Conservation (phyloP, 2,329 filamentous ascomycete species). For the Pleurostoma richardsiae region DNA sequence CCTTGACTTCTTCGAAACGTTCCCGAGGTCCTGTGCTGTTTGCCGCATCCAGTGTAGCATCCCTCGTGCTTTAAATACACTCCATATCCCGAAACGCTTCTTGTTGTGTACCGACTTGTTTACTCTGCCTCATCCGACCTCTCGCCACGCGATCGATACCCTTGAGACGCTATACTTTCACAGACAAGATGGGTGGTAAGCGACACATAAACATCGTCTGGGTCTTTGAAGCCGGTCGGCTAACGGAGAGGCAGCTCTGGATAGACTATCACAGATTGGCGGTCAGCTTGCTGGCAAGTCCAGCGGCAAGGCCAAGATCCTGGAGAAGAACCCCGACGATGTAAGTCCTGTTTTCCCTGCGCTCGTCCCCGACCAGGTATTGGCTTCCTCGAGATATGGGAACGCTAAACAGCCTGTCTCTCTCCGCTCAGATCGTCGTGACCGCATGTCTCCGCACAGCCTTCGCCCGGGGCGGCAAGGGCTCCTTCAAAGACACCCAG, state of each 20-base stretch:
- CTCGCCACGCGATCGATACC: too few relatives aligned
- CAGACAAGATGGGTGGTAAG: slow-evolving; percentile 15
- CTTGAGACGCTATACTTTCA: background rate
- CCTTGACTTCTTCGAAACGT: too few relatives aligned
- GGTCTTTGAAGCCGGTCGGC: background rate
- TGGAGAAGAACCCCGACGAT: slow-evolving; percentile 65
- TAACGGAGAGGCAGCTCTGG: slow-evolving; percentile 36
- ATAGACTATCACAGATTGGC: slow-evolving; percentile 55
- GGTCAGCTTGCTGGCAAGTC: slow-evolving; percentile 49
- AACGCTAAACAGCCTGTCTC: slow-evolving; percentile 16
- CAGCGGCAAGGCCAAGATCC: slow-evolving; percentile 48
- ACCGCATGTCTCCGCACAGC: slow-evolving; percentile 88
- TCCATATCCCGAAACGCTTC: too few relatives aligned
- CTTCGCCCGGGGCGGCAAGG: slow-evolving; percentile 89
- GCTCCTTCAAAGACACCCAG: slow-evolving; percentile 90
- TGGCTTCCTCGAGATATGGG: too few relatives aligned
- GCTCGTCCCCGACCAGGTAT: background rate
- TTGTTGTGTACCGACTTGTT: too few relatives aligned
- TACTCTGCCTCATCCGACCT: too few relatives aligned
- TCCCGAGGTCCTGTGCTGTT: too few relatives aligned
- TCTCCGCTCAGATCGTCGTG: slow-evolving; percentile 64
- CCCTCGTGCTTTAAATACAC: too few relatives aligned
- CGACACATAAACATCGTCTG: background rate
- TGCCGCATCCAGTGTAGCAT: too few relatives aligned
- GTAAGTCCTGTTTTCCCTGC: slow-evolving; percentile 30